phyloP scores from a whole-genome alignment of 768 basidiomycete species.

The Cubamyces lactineus region DNA sequence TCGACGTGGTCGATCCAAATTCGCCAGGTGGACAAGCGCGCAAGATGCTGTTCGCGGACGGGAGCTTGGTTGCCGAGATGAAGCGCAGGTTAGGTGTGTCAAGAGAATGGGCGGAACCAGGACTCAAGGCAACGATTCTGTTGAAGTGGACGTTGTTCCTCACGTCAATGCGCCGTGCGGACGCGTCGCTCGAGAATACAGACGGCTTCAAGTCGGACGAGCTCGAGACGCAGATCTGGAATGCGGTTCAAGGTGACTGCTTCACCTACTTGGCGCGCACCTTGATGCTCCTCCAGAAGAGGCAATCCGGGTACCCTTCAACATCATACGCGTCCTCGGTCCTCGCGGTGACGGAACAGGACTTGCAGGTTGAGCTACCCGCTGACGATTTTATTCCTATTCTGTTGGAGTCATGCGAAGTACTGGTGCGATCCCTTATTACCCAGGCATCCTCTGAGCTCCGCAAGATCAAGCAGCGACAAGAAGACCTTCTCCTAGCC shows the following conservation, averaged over 20 bases:
- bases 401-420: constrained; percentile 69
- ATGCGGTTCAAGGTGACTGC: constrained; percentile 80
- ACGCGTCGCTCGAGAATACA: constrained; percentile 63
- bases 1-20: constrained; percentile 67
- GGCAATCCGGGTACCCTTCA: constrained; percentile 36
- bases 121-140: constrained; percentile 72
- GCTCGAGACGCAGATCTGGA: constrained; percentile 80
- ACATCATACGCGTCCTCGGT: constrained; percentile 34
- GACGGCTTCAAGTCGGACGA: constrained; percentile 75
- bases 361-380: constrained; percentile 43
- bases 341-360: constrained; percentile 37
- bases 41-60: constrained; percentile 50
- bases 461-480: constrained; percentile 84
- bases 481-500: constrained; percentile 81
- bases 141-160: constrained; percentile 90
- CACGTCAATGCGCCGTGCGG: constrained; percentile 72
- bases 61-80: constrained; percentile 57
- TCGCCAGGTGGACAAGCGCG: constrained; percentile 49
- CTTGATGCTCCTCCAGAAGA: constrained; percentile 59
- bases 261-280: constrained; percentile 72
- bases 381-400: constrained; percentile 54
- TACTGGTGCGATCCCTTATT: constrained; percentile 70
- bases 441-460: constrained; percentile 80
- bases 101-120: constrained; percentile 67
- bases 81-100: constrained; percentile 54